phyloP scores from a whole-genome alignment of 1,284 basidiomycete genomes.

The Termitomyces sp. region DNA sequence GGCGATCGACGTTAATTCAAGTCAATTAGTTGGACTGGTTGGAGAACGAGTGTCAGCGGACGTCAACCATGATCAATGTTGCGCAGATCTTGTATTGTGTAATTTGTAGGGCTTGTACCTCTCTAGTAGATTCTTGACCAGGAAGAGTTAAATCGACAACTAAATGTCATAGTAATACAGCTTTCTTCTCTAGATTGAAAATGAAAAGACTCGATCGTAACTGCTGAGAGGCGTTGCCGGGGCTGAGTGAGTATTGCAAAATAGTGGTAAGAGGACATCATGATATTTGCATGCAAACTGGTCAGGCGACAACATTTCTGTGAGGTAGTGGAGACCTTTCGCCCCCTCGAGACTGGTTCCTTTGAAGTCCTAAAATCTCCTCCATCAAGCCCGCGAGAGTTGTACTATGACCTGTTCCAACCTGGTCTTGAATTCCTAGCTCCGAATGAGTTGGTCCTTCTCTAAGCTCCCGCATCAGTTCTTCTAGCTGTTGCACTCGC shows the following conservation, averaged over 20 bases:
- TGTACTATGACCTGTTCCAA: constrained; percentile 4
- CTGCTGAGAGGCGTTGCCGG: neutral
- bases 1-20: no score
- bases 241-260: neutral
- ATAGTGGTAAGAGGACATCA: neutral
- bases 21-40: neutral
- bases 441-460: neutral
- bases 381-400: constrained; percentile 1
- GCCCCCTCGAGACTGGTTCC: neutral
- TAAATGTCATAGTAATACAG: no score
- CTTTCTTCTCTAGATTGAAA: neutral
- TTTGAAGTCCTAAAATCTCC: neutral
- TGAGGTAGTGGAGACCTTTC: neutral
- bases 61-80: neutral
- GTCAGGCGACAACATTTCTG: neutral
- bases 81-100: neutral
- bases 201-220: no score
- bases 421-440: neutral
- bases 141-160: no score
- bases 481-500: constrained; percentile 4
- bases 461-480: constrained; percentile 4
- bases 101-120: neutral
- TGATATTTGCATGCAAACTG: neutral
- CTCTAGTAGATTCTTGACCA: neutral
- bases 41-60: neutral